A percentile compares a stretch with the other conserved stretches of the same genome.
These are phyloP conservation scores for Heritiera fomes DNA, from an alignment of 345 rosid species.

Conservation along the genomic window DNA sequence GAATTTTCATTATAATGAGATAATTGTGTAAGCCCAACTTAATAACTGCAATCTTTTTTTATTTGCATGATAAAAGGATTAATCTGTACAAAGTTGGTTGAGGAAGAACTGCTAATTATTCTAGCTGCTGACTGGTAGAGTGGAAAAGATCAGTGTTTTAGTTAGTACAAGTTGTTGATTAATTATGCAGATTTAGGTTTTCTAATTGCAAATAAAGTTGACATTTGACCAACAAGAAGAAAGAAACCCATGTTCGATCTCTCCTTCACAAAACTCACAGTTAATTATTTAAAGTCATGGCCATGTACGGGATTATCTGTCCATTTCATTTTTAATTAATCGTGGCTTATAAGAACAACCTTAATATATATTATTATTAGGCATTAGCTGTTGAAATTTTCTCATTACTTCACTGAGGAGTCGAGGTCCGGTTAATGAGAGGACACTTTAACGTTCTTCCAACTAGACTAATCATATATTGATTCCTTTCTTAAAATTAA, in stretches of 20 bases:
- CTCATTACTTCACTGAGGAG: background rate
- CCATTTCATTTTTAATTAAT: background rate
- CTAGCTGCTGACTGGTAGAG: background rate
- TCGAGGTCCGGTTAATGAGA: too few relatives aligned
- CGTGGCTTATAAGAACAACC: background rate
- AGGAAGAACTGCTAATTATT: background rate
- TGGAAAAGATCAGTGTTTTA: background rate
- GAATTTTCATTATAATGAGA: background rate
- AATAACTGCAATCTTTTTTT: background rate
- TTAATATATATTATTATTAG: too few relatives aligned
- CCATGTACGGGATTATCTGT: background rate
- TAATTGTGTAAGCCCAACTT: background rate
- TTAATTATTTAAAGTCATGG: background rate
- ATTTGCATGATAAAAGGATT: background rate
- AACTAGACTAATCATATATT: too few relatives aligned
- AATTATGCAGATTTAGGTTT: background rate
- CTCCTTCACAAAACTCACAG: background rate
- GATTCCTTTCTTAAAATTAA: background rate
- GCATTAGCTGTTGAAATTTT: background rate
- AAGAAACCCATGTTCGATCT: constrained; percentile 2
- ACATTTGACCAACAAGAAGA: background rate
- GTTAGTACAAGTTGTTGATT: background rate
- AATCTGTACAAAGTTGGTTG: background rate
- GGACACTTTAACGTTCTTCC: too few relatives aligned
- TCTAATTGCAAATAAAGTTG: background rate